phyloP scores from a whole-genome alignment of 2,329 filamentous ascomycete genomes.

The Talaromyces piceae region DNA sequence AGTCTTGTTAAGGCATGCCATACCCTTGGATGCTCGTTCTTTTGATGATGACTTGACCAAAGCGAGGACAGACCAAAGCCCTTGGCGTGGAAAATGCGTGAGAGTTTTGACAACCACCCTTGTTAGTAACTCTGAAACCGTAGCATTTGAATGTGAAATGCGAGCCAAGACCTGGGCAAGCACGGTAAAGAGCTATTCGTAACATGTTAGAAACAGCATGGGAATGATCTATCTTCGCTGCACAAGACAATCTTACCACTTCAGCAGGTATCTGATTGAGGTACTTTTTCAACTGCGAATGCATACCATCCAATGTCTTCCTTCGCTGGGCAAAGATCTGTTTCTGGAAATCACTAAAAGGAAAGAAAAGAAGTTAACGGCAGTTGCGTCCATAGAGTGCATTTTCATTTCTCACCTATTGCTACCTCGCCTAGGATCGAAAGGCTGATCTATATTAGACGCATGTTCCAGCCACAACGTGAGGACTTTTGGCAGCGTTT shows the following conservation, averaged over 20 bases:
- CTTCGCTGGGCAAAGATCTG: constrained; percentile 47
- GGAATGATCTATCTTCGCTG: neutral
- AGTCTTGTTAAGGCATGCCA: constrained; percentile 35
- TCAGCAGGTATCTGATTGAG: constrained; percentile 47
- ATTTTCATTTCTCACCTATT: constrained; percentile 29
- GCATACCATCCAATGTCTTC: constrained; percentile 60
- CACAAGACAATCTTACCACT: constrained; percentile 27
- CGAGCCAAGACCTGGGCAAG: constrained; percentile 93
- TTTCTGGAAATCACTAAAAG: constrained; percentile 36
- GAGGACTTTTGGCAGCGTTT: constrained; percentile 82
- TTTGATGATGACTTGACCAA: constrained; percentile 73
- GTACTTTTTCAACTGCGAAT: constrained; percentile 73
- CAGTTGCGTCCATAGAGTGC: neutral
- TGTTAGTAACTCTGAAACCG: constrained; percentile 69
- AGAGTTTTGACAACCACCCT: constrained; percentile 83
- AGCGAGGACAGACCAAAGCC: constrained; percentile 83
- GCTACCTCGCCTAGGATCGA: constrained; percentile 44
- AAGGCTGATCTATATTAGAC: constrained; percentile 58
- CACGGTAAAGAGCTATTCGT: constrained; percentile 48
- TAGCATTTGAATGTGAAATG: constrained; percentile 75
- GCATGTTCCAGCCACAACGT: constrained; percentile 94
- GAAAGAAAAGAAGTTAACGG: constrained; percentile 7
- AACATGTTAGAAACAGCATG: constrained; percentile 16
- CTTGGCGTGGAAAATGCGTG: constrained; percentile 77
- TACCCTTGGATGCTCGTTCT: constrained; percentile 55